A percentile compares a stretch with the other conserved stretches of the same genome.
Conservation (phyloP, 2,329 filamentous ascomycete genomes). For the Hirsutella minnesotensis region DNA sequence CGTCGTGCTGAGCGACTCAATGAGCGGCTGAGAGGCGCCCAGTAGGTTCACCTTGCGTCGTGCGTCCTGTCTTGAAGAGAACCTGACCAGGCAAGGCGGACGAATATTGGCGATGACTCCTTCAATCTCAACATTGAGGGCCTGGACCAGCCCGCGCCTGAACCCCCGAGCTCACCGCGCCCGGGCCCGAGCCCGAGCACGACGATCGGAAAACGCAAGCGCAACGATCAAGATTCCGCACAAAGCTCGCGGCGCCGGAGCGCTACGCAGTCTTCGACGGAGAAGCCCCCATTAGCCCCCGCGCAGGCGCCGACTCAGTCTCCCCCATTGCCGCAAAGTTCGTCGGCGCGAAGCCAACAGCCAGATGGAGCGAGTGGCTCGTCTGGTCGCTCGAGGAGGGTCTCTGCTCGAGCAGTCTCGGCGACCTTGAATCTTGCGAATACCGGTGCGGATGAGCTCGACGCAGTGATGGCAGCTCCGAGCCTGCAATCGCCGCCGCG, state of each 20-base stretch:
- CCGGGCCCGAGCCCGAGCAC: constrained; percentile 32
- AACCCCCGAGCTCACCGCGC: constrained; percentile 16
- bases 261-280: constrained; percentile 4
- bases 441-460: constrained; percentile 10
- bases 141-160: constrained; percentile 17
- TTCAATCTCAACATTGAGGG: constrained; percentile 42
- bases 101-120: constrained; percentile 47
- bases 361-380: background rate
- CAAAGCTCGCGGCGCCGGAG: constrained; percentile 4
- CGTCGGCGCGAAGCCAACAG: background rate
- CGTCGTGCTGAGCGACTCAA: constrained; percentile 51
- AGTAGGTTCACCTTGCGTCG: constrained; percentile 29
- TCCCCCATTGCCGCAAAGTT: constrained; percentile 4
- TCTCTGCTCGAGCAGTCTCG: background rate
- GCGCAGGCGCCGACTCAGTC: constrained; percentile 18
- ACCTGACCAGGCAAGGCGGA: constrained; percentile 24
- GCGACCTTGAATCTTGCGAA: constrained; percentile 3
- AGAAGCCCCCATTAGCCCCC: constrained; percentile 15
- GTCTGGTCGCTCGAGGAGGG: background rate
- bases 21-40: constrained; percentile 52
- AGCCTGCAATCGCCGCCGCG: constrained; percentile 5
- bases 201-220: constrained; percentile 33
- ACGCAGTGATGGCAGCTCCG: constrained; percentile 6
- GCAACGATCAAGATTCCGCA: constrained; percentile 14
- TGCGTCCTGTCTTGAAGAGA: background rate